These are phyloP conservation scores for Marasmius oreades DNA, from an alignment of 1,284 basidiomycete species.

Conservation along the genomic window DNA sequence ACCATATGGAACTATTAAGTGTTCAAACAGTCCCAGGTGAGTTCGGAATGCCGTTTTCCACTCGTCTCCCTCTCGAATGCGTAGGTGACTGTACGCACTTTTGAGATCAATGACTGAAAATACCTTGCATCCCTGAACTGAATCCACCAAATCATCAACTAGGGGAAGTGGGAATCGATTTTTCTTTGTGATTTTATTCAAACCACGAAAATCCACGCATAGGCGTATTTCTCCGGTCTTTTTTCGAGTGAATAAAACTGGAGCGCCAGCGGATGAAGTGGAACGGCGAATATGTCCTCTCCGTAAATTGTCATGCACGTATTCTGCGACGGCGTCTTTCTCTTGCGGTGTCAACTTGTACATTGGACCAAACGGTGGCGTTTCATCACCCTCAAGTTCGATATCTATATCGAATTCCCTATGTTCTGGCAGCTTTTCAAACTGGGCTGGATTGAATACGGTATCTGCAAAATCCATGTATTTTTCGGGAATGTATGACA, in stretches of 20 bases:
- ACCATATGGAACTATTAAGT: conserved; percentile 33
- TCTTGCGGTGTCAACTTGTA: conserved; percentile 31
- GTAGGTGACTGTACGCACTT: no score
- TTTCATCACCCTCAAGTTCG: conserved; percentile 27
- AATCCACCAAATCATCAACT: conserved; percentile 31
- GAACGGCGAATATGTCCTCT: conserved; percentile 33
- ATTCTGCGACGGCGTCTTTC: conserved; percentile 29
- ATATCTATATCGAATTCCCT: conserved; percentile 24
- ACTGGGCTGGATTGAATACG: conserved; percentile 19
- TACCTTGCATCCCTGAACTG: no score
- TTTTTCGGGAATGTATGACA: not conserved
- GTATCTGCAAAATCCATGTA: not conserved
- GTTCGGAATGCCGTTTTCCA: conserved; percentile 10
- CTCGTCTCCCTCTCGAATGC: no score
- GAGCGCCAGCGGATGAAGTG: conserved; percentile 31
- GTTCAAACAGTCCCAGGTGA: conserved; percentile 34
- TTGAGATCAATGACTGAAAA: no score
- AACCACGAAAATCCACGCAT: conserved; percentile 39
- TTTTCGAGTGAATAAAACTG: conserved; percentile 45
- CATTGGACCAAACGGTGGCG: conserved; percentile 29
- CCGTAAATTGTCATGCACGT: conserved; percentile 33
- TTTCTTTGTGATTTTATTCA: conserved; percentile 37
- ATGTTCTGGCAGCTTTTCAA: conserved; percentile 19
- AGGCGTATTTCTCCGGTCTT: conserved; percentile 35
- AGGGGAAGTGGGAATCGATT: conserved; percentile 37